Conservation (phyloP, 805 yeast genomes). For the Kregervanrija fluxuum region DNA sequence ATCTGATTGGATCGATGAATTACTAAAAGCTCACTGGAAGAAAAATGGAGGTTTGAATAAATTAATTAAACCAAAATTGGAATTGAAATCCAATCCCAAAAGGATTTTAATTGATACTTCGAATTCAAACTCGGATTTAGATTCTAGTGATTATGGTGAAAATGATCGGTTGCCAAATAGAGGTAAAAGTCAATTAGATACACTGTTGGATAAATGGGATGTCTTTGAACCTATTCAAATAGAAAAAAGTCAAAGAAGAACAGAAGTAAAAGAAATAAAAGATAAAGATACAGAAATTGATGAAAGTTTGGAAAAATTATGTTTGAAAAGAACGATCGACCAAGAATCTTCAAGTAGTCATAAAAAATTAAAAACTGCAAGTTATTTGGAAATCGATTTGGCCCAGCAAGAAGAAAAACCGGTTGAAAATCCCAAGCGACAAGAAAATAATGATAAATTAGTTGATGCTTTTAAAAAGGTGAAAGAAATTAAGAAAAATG, state of each 20-base stretch:
- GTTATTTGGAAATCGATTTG: neutral
- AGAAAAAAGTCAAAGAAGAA: neutral
- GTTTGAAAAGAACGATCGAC: neutral
- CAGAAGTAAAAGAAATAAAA: too few species aligned
- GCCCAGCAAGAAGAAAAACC: neutral
- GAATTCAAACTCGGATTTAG: too few species aligned
- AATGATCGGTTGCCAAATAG: neutral
- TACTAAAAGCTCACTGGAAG: conserved; percentile 5
- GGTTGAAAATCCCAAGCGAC: neutral
- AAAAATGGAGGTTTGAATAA: conserved; percentile 4
- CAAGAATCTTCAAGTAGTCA: neutral
- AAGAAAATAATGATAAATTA: neutral
- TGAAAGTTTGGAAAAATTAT: neutral
- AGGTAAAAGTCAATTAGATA: neutral
- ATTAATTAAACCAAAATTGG: conserved; percentile 2
- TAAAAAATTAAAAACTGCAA: neutral
- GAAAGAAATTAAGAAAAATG: conserved; percentile 10
- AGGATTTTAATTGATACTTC: too few species aligned
- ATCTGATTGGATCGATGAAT: conserved; percentile 1
- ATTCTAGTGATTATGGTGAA: neutral
- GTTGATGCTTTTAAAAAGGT: conserved; percentile 10
- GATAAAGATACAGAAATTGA: neutral
- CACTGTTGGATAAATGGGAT: neutral
- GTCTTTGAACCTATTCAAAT: neutral
- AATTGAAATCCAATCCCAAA: too few species aligned